Evolutionary conservation across 129 eudicot genomes (phyloP).

Genomic region (carrot (Daucus carota)): DNA sequence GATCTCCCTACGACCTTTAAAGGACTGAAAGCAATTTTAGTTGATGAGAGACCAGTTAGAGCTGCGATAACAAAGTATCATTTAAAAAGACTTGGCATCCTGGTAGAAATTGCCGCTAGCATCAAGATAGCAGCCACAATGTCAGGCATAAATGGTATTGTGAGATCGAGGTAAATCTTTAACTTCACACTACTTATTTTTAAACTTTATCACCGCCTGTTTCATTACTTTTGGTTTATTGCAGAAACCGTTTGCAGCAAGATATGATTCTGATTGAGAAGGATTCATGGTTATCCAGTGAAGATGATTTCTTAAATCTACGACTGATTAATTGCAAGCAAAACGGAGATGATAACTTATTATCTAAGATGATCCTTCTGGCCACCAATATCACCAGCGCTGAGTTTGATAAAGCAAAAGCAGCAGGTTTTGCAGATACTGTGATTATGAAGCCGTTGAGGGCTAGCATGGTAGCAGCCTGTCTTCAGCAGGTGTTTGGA

Average conservation of each 20-base stretch:
- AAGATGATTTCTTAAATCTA: constrained; percentile 25
- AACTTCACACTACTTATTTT: background rate
- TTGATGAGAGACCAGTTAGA: constrained; percentile 63
- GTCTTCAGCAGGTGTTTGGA: constrained; percentile 70
- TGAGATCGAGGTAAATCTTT: constrained; percentile 2
- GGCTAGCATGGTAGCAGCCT: constrained; percentile 80
- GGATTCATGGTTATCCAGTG: constrained; percentile 60
- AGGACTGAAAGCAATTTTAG: constrained; percentile 63
- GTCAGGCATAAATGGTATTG: constrained; percentile 11
- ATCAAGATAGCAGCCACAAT: constrained; percentile 29
- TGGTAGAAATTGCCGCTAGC: constrained; percentile 41
- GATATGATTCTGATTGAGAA: constrained; percentile 81
- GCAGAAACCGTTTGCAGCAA: constrained; percentile 28
- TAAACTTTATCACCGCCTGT: background rate
- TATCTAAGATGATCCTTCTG: constrained; percentile 62
- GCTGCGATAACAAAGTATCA: constrained; percentile 72
- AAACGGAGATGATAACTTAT: constrained; percentile 26
- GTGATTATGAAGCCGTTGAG: constrained; percentile 81
- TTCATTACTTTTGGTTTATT: background rate
- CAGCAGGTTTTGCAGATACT: constrained; percentile 70
- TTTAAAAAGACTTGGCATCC: constrained; percentile 63
- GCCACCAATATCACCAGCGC: constrained; percentile 53
- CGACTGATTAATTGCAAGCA: constrained; percentile 25
- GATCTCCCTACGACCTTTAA: constrained; percentile 48
- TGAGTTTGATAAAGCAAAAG: constrained; percentile 56